Evolutionary conservation across 2,329 filamentous ascomycete genomes (phyloP), one percentile per base, ranked within the genome.

Genomic region (Pseudogymnoascus sp.): DNA sequence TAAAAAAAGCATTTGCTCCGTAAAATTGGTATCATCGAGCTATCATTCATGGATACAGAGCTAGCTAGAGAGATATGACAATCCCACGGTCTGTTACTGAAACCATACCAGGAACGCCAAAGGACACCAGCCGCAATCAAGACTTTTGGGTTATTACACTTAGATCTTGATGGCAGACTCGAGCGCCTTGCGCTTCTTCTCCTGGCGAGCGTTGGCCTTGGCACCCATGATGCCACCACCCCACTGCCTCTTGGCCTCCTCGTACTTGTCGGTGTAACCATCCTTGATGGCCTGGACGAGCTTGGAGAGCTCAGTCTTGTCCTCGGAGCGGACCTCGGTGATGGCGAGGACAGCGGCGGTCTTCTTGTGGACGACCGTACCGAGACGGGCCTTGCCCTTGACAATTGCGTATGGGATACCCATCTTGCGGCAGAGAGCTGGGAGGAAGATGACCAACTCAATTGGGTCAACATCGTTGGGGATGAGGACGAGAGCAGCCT

Each of bases 291-390:
- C 88, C 70, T 90, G 90, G 77, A 97, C 83, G 77, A 99, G 88
- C 88, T 99, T 99, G 80, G 91, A 89, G 72, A 97, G 88, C 87
- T 97, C 96, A 72, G 83, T 87, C 90, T 97, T 97, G 86, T 99
- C 96, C 86, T 99, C 95, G 60, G 90, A 86, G 79, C 95, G 93
- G 76, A 97, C 91, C 85, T 99, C 96, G 67, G 95, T 97, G 73
- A 99, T 77, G 73, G 95, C 95, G 72, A 97, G 85, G 72, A 97
- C 95, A 69, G 95, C 95, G 72, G 95, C 92, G 71, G 95, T 99
- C 95, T 99, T 99, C 89, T 99, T 97, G 90, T 99, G 93, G 71
- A 99, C 93, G 73, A 99, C 93, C 67, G 95, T 97, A 73, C 95
- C 95, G 75, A 99, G 91, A 82, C 95, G 89, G 72, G 95, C 95